Percentiles rank a stretch among this genome's conserved stretches.
Conservation (phyloP, 1,284 basidiomycete species). For the Neotropicomus parvogracilis region DNA sequence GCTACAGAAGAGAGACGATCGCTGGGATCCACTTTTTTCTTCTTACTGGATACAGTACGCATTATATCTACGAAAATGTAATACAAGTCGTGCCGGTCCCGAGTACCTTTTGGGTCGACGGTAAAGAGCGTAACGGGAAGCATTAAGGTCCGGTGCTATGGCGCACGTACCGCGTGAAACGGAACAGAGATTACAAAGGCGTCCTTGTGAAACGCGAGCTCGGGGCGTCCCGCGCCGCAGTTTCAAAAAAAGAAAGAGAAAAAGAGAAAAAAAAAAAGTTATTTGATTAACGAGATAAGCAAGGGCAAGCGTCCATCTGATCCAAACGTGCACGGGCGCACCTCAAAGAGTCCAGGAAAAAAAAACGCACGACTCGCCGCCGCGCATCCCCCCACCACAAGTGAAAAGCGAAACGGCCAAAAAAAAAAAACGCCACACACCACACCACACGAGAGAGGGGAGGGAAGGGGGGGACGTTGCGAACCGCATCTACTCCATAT, state of each 20-base stretch:
- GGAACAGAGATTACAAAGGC: not conserved
- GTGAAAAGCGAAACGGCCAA: not conserved
- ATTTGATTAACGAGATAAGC: not conserved
- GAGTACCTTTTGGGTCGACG: too few relatives aligned
- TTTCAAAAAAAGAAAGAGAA: constrained; percentile 4
- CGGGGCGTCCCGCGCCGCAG: not conserved
- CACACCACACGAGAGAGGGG: too few relatives aligned
- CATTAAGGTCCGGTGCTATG: not conserved
- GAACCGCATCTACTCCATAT: too few relatives aligned
- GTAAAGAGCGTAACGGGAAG: too few relatives aligned
- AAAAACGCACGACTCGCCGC: too few relatives aligned
- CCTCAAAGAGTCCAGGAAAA: too few relatives aligned
- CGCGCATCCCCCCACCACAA: not conserved
- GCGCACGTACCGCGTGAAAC: constrained; percentile 1
- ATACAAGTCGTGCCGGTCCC: not conserved
- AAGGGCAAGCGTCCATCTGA: not conserved
- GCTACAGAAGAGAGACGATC: too few relatives aligned
- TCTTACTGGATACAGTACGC: constrained; percentile 2
- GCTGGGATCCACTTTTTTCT: not conserved
- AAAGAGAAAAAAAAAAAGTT: constrained; percentile 2
- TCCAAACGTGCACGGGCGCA: too few relatives aligned
- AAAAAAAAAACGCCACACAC: too few relatives aligned
- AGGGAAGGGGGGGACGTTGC: too few relatives aligned
- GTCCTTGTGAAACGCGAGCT: constrained; percentile 5
- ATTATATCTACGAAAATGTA: constrained; percentile 5